A percentile compares a stretch with the other conserved stretches of the same genome.
phyloP scores from a whole-genome alignment of 768 basidiomycete species.

The Galerina sulciceps region DNA sequence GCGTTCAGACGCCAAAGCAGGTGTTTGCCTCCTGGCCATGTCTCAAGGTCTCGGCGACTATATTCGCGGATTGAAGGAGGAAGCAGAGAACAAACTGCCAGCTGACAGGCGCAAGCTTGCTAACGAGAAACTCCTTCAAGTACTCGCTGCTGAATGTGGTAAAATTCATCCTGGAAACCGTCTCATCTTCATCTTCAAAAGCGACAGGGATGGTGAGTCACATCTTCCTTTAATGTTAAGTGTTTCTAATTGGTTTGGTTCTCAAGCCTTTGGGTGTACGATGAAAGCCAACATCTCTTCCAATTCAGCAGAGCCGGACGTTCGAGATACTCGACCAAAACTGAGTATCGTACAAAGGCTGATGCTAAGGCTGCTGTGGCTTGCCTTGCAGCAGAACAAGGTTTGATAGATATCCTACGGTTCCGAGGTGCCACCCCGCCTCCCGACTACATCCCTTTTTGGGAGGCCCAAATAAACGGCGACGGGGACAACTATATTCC shows the following conservation, averaged over 20 bases:
- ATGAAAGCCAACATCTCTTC: slow-evolving; percentile 46
- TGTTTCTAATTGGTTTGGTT: background rate
- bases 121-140: slow-evolving; percentile 47
- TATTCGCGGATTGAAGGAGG: slow-evolving; percentile 48
- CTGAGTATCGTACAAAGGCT: slow-evolving; percentile 57
- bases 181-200: slow-evolving; percentile 43
- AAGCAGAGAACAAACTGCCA: slow-evolving; percentile 50
- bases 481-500: slow-evolving; percentile 27
- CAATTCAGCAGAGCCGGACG: slow-evolving; percentile 32
- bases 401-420: slow-evolving; percentile 63
- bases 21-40: slow-evolving; percentile 68
- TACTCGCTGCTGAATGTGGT: slow-evolving; percentile 46
- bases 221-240: background rate
- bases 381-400: slow-evolving; percentile 54
- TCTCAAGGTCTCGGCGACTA: slow-evolving; percentile 63
- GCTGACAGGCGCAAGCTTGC: slow-evolving; percentile 48
- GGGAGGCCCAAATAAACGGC: slow-evolving; percentile 30
- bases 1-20: slow-evolving; percentile 69
- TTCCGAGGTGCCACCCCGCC: slow-evolving; percentile 53
- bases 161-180: slow-evolving; percentile 43
- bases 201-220: slow-evolving; percentile 54
- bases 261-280: slow-evolving; percentile 58
- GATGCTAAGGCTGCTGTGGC: slow-evolving; percentile 68
- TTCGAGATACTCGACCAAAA: slow-evolving; percentile 49
- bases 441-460: slow-evolving; percentile 43